A percentile compares a stretch with the other conserved stretches of the same genome.
These are phyloP conservation scores for Polygonum aviculare DNA, from an alignment of 148 eudicot species.

Conservation along the genomic window DNA sequence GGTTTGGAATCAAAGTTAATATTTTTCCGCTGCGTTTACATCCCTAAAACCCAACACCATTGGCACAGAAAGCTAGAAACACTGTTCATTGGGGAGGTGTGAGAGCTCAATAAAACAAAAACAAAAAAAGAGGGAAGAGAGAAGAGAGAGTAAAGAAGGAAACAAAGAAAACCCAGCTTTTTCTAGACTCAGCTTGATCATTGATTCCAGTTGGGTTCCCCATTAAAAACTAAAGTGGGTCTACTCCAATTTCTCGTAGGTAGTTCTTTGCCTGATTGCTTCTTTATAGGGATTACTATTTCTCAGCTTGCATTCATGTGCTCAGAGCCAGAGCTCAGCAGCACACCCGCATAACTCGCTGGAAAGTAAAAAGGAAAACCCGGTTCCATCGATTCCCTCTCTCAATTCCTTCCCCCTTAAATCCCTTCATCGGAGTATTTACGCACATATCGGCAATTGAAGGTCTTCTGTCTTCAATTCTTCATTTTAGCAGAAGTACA, in stretches of 20 bases:
- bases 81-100: too few relatives aligned
- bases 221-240: neutral
- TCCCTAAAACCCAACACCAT: too few relatives aligned
- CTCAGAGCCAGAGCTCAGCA: neutral
- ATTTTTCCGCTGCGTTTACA: too few relatives aligned
- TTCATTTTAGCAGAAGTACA: neutral
- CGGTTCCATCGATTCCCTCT: neutral
- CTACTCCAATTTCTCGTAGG: neutral
- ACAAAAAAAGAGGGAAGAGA: neutral
- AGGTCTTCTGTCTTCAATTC: neutral
- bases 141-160: neutral
- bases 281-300: neutral
- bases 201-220: slow-evolving; percentile 3
- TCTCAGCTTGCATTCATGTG: neutral
- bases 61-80: too few relatives aligned
- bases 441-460: neutral
- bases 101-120: too few relatives aligned
- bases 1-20: too few relatives aligned
- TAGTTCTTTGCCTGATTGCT: neutral
- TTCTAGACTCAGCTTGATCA: neutral
- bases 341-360: neutral
- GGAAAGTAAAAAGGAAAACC: neutral
- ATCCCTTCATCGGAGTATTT: neutral
- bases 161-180: neutral
- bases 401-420: neutral